phyloP scores from a whole-genome alignment of 1,284 basidiomycete genomes.

The Microbotryomycetes sp. region DNA sequence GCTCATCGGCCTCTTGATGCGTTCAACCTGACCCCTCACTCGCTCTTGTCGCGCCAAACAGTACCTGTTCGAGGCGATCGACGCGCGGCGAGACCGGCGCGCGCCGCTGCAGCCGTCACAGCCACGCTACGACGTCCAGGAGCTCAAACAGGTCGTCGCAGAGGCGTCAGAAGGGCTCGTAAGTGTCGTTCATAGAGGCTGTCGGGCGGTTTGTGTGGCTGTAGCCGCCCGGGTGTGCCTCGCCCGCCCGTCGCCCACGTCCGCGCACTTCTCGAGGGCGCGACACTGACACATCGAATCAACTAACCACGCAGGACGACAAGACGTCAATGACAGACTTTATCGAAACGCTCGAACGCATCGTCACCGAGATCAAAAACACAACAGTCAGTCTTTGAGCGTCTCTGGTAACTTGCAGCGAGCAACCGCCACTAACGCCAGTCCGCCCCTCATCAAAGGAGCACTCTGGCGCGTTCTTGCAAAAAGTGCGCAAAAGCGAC shows the following conservation, averaged over 20 bases:
- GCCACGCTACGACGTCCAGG: slow-evolving; percentile 6
- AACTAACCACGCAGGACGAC: slow-evolving; percentile 45
- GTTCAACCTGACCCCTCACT: too few species aligned
- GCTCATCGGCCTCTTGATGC: too few species aligned
- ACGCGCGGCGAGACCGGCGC: slow-evolving; percentile 14
- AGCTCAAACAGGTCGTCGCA: slow-evolving; percentile 31
- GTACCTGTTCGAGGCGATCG: slow-evolving; percentile 34
- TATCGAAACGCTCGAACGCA: slow-evolving; percentile 80
- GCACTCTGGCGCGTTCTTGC: slow-evolving; percentile 64
- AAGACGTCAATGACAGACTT: slow-evolving; percentile 75
- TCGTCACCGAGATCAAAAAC: slow-evolving; percentile 67
- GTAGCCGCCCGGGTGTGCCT: background rate
- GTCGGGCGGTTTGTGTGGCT: too few species aligned
- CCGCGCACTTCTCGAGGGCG: background rate
- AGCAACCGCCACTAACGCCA: slow-evolving; percentile 7
- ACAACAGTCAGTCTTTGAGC: slow-evolving; percentile 25
- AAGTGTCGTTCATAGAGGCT: background rate
- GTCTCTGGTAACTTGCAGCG: slow-evolving; percentile 48
- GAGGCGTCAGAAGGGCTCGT: slow-evolving; percentile 32
- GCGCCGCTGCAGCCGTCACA: background rate
- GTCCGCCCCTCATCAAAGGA: slow-evolving; percentile 48
- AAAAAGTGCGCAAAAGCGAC: slow-evolving; percentile 67
- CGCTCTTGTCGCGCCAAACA: slow-evolving; percentile 1
- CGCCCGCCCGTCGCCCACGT: background rate
- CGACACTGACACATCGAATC: background rate